Evolutionary conservation across 140 eudicot species (phyloP), one percentile per base, ranked within the genome.

Genomic region (Cichorium intybus): DNA sequence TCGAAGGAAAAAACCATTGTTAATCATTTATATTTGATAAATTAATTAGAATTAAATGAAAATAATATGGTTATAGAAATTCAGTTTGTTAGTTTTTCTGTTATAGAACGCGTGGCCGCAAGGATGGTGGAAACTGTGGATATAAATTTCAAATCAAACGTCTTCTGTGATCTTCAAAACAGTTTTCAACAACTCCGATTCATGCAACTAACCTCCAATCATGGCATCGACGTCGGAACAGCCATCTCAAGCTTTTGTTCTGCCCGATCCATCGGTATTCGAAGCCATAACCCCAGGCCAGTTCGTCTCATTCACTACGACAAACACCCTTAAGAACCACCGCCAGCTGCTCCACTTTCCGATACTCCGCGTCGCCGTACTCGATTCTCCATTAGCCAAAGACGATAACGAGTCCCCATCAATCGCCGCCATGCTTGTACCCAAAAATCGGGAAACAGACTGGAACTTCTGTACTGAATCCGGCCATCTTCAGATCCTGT

Each of bases 401-500:
- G 0, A 69, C 54, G 10, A 47, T n/a, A n/a, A 37, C n/a, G 68
- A 37, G n/a, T 37, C 46, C 55, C 75, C 64, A 15, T 28, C 7
- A 18, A 9, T 72, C 48, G 94, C 85, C 11, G 86, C 94, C 71
- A 73, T 82, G 73, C 17, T 78, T 26, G 94, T 85, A 31, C 94
- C 94, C 12, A 46, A 17, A 2, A 34, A 70, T 75, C 88, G 81
- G 11, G 86, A 82, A 62, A 23, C 74, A 33, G 88, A 82, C 70
- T 85, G 88, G 88, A 73, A 57, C 46, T 85, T 85, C 73, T 79
- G 80, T 59, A n/a, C n/a, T n/a, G 35, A 53, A 34, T 24, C 77
- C 34, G 94, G 94, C 39, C 88, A 79, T 45, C 77, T 73, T 39
- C 86, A 82, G 58, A 86, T 85, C 69, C 79, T 81, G 46, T 74